Evolutionary conservation across 805 yeast species (phyloP).

Genomic region (Wickerhamiella sergipiensis): DNA sequence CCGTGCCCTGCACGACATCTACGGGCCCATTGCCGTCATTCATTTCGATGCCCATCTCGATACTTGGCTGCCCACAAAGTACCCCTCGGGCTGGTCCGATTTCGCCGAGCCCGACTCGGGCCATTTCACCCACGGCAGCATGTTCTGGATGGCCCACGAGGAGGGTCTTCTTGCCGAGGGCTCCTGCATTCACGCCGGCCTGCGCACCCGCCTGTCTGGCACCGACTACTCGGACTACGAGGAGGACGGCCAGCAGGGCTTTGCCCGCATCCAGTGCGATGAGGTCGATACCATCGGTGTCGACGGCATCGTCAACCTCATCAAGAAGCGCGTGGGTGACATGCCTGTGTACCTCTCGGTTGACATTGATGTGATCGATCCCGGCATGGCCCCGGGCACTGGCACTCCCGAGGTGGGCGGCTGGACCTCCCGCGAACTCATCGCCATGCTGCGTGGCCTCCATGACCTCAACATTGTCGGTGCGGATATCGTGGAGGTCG

Average conservation of each 20-base stretch:
- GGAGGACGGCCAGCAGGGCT: constrained; percentile 59
- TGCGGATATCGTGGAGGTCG: constrained; percentile 64
- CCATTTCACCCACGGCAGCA: constrained; percentile 69
- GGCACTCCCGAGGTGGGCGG: constrained; percentile 76
- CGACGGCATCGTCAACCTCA: constrained; percentile 40
- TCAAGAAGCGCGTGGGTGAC: constrained; percentile 43
- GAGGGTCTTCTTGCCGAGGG: constrained; percentile 48
- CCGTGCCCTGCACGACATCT: constrained; percentile 43
- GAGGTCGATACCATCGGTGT: constrained; percentile 59
- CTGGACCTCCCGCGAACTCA: constrained; percentile 50
- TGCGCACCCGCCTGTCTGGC: constrained; percentile 62
- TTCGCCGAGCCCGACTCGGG: constrained; percentile 34
- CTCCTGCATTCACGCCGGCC: constrained; percentile 59
- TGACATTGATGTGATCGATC: constrained; percentile 64
- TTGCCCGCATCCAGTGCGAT: constrained; percentile 54
- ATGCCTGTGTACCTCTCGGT: constrained; percentile 63
- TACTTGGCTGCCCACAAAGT: constrained; percentile 70
- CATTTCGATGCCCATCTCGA: constrained; percentile 82
- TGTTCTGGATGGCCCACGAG: constrained; percentile 67
- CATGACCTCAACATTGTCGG: constrained; percentile 53
- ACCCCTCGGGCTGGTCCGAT: constrained; percentile 64
- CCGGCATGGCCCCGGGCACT: constrained; percentile 62
- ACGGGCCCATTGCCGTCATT: constrained; percentile 59
- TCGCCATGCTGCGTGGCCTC: constrained; percentile 43
- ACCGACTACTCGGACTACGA: constrained; percentile 43